phyloP scores from a whole-genome alignment of 2,329 filamentous ascomycete genomes.

The Stachybotrys chlorohalonatus region DNA sequence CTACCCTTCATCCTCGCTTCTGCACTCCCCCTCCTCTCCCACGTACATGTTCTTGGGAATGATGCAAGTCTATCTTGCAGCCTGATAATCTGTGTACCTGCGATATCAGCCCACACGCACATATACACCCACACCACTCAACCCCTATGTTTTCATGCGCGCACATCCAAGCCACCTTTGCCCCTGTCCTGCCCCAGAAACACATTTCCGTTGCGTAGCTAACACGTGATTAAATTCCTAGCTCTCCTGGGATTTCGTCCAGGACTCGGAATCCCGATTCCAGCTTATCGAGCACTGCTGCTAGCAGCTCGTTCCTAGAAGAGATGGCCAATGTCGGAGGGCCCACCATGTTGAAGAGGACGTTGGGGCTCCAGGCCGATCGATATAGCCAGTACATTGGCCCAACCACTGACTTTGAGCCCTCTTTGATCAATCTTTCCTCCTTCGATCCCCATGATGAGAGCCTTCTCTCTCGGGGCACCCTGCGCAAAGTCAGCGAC shows the following conservation, averaged over 20 bases:
- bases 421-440: constrained; percentile 72
- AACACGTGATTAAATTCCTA: constrained; percentile 41
- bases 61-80: background rate
- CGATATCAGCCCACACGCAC: constrained; percentile 2
- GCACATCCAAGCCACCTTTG: background rate
- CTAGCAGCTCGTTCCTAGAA: constrained; percentile 55
- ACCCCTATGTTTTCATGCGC: constrained; percentile 5
- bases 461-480: constrained; percentile 60
- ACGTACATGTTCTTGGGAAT: background rate
- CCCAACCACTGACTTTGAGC: constrained; percentile 74
- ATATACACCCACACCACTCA: constrained; percentile 5
- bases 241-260: constrained; percentile 45
- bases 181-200: background rate
- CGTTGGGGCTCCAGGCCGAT: constrained; percentile 67
- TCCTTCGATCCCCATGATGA: constrained; percentile 75
- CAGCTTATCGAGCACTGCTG: constrained; percentile 52
- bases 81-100: background rate
- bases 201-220: constrained; percentile 15
- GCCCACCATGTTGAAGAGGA: constrained; percentile 56
- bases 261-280: constrained; percentile 44
- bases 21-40: background rate
- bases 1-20: background rate
- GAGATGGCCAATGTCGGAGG: constrained; percentile 64
- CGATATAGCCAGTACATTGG: constrained; percentile 79
- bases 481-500: constrained; percentile 67